Evolutionary conservation across 305 asterid species (phyloP).

Genomic region (Fraxinus dipetala): DNA sequence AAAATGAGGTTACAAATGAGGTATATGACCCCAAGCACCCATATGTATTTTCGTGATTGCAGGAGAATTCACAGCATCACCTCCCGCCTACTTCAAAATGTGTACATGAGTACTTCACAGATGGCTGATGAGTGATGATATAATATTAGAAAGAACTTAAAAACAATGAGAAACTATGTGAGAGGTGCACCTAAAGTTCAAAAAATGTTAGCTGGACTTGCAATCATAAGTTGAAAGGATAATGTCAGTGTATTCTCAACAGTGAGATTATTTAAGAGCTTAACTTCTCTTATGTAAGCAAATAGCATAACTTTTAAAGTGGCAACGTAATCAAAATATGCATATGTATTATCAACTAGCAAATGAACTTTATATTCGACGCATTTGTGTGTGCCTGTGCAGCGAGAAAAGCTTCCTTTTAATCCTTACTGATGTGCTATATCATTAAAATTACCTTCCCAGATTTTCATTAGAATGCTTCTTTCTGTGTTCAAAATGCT

Average conservation of each 20-base stretch:
- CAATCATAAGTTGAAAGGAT: not conserved
- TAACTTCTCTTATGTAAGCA: not conserved
- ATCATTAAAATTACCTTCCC: conserved; percentile 45
- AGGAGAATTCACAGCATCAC: not conserved
- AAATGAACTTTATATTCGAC: not conserved
- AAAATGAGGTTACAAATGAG: not conserved
- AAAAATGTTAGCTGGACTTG: not conserved
- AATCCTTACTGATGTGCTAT: not conserved
- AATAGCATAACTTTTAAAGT: not conserved
- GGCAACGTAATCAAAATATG: not conserved
- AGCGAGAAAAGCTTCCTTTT: not conserved
- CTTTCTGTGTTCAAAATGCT: conserved; percentile 44
- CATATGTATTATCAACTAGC: not conserved
- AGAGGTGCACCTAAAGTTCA: not conserved
- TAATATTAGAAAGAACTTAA: not conserved
- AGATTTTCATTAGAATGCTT: conserved; percentile 40
- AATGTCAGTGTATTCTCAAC: not conserved
- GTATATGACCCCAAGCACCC: not conserved
- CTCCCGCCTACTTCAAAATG: not conserved
- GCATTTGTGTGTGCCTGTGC: not conserved
- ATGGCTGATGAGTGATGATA: not conserved
- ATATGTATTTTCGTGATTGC: not conserved
- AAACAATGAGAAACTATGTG: not conserved
- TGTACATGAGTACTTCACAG: not conserved
- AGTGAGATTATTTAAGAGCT: not conserved